phyloP scores from a whole-genome alignment of 2,329 filamentous ascomycete genomes.

The Colletotrichum sansevieriae region DNA sequence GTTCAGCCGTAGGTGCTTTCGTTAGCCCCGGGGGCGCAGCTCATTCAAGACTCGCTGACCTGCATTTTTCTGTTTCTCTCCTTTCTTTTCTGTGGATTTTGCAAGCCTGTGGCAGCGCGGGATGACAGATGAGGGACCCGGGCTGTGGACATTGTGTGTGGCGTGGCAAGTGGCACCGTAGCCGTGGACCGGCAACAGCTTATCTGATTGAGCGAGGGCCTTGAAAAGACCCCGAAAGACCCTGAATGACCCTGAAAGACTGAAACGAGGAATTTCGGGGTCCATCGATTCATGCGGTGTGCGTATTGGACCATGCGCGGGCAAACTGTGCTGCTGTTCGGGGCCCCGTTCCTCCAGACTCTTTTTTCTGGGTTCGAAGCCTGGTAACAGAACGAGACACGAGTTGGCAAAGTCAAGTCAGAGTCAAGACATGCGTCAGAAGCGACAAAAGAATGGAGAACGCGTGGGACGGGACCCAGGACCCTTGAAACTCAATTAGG shows the following conservation, averaged over 20 bases:
- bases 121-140: no score
- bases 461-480: slow-evolving; percentile 36
- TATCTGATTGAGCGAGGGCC: slow-evolving; percentile 20
- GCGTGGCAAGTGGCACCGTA: background rate
- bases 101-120: background rate
- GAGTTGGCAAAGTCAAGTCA: slow-evolving; percentile 31
- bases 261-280: slow-evolving; percentile 35
- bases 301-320: slow-evolving; percentile 27
- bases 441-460: slow-evolving; percentile 30
- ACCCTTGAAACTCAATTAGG: slow-evolving; percentile 40
- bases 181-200: slow-evolving; percentile 14
- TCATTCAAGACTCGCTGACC: background rate
- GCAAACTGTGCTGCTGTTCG: background rate
- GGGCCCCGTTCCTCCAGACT: slow-evolving; percentile 6
- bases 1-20: slow-evolving; percentile 29
- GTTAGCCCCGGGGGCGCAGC: slow-evolving; percentile 33
- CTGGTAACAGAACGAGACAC: background rate
- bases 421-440: slow-evolving; percentile 31
- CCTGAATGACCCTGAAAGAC: slow-evolving; percentile 34
- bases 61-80: background rate
- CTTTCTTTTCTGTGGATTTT: background rate
- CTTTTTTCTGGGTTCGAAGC: background rate
- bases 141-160: no score
- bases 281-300: slow-evolving; percentile 29
- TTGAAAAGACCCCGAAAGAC: slow-evolving; percentile 39